Conservation (phyloP, 73 alveolate species). For the Tetrahymena borealis region DNA sequence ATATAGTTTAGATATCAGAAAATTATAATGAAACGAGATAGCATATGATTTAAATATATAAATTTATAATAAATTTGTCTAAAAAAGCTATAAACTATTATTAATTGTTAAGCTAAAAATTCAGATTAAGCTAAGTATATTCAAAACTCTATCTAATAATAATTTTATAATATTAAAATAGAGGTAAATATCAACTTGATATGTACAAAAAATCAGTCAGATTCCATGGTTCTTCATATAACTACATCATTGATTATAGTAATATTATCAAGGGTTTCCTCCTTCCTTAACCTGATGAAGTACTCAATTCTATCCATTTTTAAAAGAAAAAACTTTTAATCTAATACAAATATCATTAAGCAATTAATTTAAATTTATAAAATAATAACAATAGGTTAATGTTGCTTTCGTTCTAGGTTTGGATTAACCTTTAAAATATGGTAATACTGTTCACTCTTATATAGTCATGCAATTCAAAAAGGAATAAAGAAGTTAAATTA, state of each 20-base stretch:
- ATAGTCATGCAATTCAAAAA: constrained; percentile 66
- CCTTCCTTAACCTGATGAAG: constrained; percentile 81
- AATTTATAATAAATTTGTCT: too few relatives aligned
- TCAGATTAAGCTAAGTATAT: background rate
- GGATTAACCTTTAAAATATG: constrained; percentile 63
- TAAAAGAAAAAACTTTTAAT: background rate
- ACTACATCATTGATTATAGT: constrained; percentile 69
- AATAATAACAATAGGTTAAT: too few relatives aligned
- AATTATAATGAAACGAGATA: too few relatives aligned
- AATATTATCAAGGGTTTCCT: constrained; percentile 74
- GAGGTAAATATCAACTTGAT: constrained; percentile 79
- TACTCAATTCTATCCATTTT: background rate
- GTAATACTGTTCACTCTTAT: constrained; percentile 80
- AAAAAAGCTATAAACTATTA: too few relatives aligned
- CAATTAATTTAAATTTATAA: too few relatives aligned
- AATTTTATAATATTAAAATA: background rate
- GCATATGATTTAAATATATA: too few relatives aligned
- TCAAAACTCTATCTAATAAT: background rate
- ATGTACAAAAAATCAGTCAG: constrained; percentile 67
- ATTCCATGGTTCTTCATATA: constrained; percentile 79
- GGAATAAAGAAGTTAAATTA: constrained; percentile 39
- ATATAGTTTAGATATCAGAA: too few relatives aligned
- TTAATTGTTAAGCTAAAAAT: background rate
- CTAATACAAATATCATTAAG: too few relatives aligned
- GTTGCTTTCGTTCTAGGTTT: constrained; percentile 71